Evolutionary conservation across 495 filamentous ascomycete genomes (phyloP), one percentile per base, ranked within the genome.

Genomic region (Xylaria palmicola): DNA sequence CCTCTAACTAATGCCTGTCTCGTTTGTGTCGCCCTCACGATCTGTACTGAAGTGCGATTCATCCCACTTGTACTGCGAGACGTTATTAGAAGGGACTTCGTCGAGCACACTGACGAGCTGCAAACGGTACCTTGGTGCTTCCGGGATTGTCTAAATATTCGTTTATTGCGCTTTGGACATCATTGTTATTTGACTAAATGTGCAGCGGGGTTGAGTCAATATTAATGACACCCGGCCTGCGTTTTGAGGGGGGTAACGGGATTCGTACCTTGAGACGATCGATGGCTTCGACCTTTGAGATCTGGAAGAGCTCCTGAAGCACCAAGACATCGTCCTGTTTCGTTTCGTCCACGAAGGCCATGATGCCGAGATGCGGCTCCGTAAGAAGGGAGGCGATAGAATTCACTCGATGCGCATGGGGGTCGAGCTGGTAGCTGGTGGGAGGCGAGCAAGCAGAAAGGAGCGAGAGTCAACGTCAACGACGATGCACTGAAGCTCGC

Each of bases 1-100:
- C 39, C 24, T 50, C 63, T 53, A 43, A 77, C 73, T 71, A 57
- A 73, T 69, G 48, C 68, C 68, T 12, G 68, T 44, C 43, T 65
- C 65, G 17, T 72, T 68, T 13, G 37, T 39, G 36, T 60, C 65
- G 10, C 80, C 82, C 52, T 83, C 77, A 44, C 80, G 74, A 60
- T 73, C 75, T 30, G 70, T 70, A 26, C 59, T 69, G 36, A 82
- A 85, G 12, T 68, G 71, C 13, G 49, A 65, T 44, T 85, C 82
- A 39, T 82, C 76, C 81, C 81, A 83, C 7, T 56, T 64, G 48
- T 79, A 79, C 77, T 78, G 49, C 32, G 51, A 41, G 34, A 29
- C 15, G 47, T 69, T 44, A 69, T 74, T 34, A 73, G 68, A 30
- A 37, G 32, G 34, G 37, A 34, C 22, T 30, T 55, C 4, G 30